These are phyloP conservation scores for Eucalyptus grandis DNA, from an alignment of 345 rosid species.

Conservation along the genomic window DNA sequence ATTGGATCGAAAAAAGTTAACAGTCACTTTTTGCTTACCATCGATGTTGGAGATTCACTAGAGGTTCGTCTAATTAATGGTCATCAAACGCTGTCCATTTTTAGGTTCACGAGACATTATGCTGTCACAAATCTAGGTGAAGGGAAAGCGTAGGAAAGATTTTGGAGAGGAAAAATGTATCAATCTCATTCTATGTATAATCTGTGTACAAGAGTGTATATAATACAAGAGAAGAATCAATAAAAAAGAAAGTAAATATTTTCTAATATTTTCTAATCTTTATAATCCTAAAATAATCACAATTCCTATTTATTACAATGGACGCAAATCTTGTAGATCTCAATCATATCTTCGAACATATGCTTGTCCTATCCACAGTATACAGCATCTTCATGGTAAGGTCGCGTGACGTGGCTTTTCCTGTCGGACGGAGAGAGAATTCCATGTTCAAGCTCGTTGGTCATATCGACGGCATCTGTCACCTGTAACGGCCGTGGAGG, in stretches of 20 bases:
- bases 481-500: not conserved
- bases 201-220: no score
- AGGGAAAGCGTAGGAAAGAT: no score
- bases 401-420: not conserved
- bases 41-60: not conserved
- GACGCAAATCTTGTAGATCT: no score
- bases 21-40: not conserved
- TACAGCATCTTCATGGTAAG: not conserved
- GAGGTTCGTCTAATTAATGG: not conserved
- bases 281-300: no score
- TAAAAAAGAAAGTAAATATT: no score
- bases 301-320: no score
- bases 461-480: not conserved
- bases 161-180: no score
- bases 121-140: no score
- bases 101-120: not conserved
- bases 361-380: not conserved
- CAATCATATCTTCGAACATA: no score
- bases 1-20: not conserved
- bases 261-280: no score
- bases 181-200: no score
- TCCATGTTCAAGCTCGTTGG: not conserved
- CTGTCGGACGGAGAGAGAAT: not conserved
- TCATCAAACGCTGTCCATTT: not conserved
- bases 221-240: no score